Conservation (phyloP, 495 filamentous ascomycete genomes). For the Lasiosphaeria miniovina region DNA sequence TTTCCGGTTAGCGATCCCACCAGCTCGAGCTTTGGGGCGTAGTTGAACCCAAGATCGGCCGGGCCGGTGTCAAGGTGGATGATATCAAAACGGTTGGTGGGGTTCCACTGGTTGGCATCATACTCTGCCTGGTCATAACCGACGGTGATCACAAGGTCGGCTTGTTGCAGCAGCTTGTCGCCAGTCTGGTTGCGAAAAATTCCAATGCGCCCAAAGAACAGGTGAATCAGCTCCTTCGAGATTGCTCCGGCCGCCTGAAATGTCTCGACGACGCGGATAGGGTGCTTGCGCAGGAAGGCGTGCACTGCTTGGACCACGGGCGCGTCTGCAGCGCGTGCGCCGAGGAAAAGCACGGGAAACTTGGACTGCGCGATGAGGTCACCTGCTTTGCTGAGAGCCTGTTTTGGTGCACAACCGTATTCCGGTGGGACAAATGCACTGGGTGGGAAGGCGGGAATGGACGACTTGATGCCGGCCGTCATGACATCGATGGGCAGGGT, state of each 20-base stretch:
- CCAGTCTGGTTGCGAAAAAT: slow-evolving; percentile 42
- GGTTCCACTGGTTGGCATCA: slow-evolving; percentile 35
- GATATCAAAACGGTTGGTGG: slow-evolving; percentile 25
- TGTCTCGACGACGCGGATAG: slow-evolving; percentile 39
- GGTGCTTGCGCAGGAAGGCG: slow-evolving; percentile 28
- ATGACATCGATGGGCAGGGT: slow-evolving; percentile 38
- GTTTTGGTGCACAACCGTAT: slow-evolving; percentile 24
- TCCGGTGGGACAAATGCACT: slow-evolving; percentile 29
- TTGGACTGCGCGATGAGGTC: slow-evolving; percentile 28
- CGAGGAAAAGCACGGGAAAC: slow-evolving; percentile 37
- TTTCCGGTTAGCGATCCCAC: slow-evolving; percentile 30
- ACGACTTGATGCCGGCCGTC: slow-evolving; percentile 24
- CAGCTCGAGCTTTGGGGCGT: slow-evolving; percentile 33
- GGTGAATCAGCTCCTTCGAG: slow-evolving; percentile 30
- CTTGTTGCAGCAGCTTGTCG: slow-evolving; percentile 31
- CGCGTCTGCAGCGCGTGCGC: slow-evolving; percentile 30
- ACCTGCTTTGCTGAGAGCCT: slow-evolving; percentile 19
- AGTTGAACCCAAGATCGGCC: slow-evolving; percentile 32
- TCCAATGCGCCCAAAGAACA: slow-evolving; percentile 39
- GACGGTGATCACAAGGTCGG: slow-evolving; percentile 36
- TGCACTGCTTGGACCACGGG: slow-evolving; percentile 31
- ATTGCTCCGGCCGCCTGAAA: slow-evolving; percentile 41
- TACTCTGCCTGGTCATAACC: slow-evolving; percentile 42
- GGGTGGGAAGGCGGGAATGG: slow-evolving; percentile 29
- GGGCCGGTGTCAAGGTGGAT: slow-evolving; percentile 33